Base-by-base conservation (phyloP, 2,329 filamentous ascomycete genomes). In the Lasiodiplodia gonubiensis region DNA sequence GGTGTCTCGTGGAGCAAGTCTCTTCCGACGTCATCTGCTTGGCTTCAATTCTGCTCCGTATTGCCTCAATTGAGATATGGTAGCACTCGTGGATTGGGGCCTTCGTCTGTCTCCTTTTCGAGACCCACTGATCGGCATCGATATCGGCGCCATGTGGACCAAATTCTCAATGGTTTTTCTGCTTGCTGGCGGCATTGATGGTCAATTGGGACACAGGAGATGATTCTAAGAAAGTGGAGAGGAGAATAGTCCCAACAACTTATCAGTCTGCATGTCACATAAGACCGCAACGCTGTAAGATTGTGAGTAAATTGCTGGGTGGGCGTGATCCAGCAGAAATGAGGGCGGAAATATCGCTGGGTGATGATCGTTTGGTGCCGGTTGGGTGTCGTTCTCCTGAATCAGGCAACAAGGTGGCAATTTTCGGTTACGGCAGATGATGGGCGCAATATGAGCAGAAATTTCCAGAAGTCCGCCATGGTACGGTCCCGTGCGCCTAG, bases 121-220 rank as follows among this genome's bases (percentile, higher is more conserved):
- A 8, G 57, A 39, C 39, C 57, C 57, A 61, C 57, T 49, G 42
- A 61, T 61, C 57, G 57, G 23, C 57, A 27, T 16, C 4, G 23
- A 27, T 35, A 61, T 35, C 57, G 57, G 25, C 8, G 18, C 39
- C 5, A 21, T 49, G 25, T 25, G 57, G 18, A 18, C 16, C 8
- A 11, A 21, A 1, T 27, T 49, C 23, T 42, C 16, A 61, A 27
- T 18, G 42, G 8, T 12, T 27, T 39, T 33, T n/a, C 10, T 8
- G 35, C 30, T 27, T 8, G 21, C 37, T 21, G 25, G 14, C 4
- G 23, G 37, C 33, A 21, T 16, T 23, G 21, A 23, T 27, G 7
- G 55, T 18, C 35, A 4, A 14, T 46, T 46, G 53, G 33, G 35
- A 3, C 5, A 46, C 18, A 21, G 6, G 18, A 46, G 42, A n/a